Conservation (phyloP, 176 grass and related monocot genomes). For the Bromus sterilis region DNA sequence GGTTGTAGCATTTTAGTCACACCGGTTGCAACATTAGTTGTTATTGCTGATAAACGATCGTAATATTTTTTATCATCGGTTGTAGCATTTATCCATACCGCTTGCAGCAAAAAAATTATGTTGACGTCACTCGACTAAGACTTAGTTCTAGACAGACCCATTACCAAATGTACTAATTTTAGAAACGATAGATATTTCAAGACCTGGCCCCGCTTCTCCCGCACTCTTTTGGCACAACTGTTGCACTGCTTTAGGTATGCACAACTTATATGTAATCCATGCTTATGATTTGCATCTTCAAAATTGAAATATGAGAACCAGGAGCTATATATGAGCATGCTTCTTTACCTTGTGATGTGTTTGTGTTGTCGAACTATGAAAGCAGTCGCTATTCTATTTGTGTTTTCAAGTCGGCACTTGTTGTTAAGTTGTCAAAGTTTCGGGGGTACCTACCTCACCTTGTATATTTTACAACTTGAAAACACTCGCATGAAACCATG, state of each 20-base stretch:
- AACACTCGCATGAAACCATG: constrained; percentile 65
- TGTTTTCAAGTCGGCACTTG: background rate
- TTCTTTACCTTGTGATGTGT: background rate
- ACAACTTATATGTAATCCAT: background rate
- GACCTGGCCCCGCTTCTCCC: constrained; percentile 78
- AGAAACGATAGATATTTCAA: constrained; percentile 88
- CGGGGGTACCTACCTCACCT: background rate
- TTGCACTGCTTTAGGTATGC: constrained; percentile 77
- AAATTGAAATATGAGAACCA: background rate
- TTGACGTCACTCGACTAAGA: no score
- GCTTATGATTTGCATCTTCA: background rate
- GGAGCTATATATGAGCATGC: background rate
- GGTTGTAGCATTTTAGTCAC: no score
- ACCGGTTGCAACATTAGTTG: no score
- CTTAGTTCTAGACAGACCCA: no score
- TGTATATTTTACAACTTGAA: constrained; percentile 3
- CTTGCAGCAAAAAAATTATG: no score
- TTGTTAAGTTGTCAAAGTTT: background rate
- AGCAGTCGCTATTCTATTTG: background rate
- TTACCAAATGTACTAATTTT: background rate
- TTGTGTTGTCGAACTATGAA: background rate
- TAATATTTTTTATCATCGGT: no score
- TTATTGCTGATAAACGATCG: no score
- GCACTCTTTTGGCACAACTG: constrained; percentile 89
- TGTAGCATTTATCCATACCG: no score